Conservation (phyloP, 306 rosid genomes). For the Rosa multiflora region DNA sequence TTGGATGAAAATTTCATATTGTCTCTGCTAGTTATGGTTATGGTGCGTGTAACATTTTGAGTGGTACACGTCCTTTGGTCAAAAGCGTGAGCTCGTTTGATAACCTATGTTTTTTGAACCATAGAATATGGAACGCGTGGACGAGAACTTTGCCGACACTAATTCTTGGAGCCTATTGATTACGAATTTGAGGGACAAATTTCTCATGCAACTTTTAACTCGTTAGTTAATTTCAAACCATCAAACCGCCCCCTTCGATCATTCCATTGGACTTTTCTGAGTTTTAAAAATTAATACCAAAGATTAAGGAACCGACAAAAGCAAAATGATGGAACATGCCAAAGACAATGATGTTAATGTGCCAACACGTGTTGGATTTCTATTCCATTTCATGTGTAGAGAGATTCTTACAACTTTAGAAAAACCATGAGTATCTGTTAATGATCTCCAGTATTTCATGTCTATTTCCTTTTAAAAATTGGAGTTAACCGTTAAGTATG, state of each 20-base stretch:
- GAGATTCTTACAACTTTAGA: not conserved
- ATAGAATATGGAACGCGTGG: not conserved
- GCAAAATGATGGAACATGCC: not conserved
- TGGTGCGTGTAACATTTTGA: not conserved
- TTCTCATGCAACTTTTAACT: not conserved
- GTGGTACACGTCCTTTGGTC: not conserved
- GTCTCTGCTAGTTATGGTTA: too few relatives aligned
- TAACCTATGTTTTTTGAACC: not conserved
- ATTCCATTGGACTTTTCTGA: not conserved
- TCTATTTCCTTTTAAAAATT: too few relatives aligned
- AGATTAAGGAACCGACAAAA: not conserved
- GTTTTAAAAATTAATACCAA: not conserved
- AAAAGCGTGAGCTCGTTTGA: not conserved
- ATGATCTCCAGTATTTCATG: too few relatives aligned
- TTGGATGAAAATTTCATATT: too few relatives aligned
- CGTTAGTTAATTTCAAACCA: not conserved
- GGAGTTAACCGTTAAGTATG: too few relatives aligned
- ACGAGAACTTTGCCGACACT: conserved; percentile 4
- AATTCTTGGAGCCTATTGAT: not conserved
- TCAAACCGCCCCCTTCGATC: not conserved
- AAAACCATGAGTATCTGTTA: too few relatives aligned
- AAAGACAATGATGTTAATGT: too few relatives aligned
- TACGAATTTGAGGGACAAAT: not conserved
- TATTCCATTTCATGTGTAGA: not conserved
- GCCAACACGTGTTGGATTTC: not conserved